These are phyloP conservation scores for Rhodamnia argentea DNA, from an alignment of 345 rosid species.

Conservation along the genomic window DNA sequence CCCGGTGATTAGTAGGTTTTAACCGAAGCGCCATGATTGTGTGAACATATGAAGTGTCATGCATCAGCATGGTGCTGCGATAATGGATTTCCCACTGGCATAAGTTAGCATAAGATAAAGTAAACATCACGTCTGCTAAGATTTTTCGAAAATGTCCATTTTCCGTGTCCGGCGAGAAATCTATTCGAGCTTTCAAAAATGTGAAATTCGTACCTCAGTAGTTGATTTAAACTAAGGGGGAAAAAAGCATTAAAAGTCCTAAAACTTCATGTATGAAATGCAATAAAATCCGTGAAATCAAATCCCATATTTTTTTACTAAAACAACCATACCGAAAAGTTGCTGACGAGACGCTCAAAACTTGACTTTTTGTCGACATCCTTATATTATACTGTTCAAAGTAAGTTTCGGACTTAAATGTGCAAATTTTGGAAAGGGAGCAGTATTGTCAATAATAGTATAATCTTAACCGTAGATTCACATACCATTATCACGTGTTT, in stretches of 20 bases:
- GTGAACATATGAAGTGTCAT: background rate
- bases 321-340: background rate
- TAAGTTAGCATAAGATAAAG: background rate
- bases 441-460: too few relatives aligned
- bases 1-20: background rate
- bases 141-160: background rate
- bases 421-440: too few relatives aligned
- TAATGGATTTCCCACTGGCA: background rate
- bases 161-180: background rate
- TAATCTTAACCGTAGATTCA: too few relatives aligned
- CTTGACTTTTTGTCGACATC: fast-evolving
- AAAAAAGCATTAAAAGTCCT: background rate
- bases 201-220: background rate
- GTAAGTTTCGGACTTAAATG: too few relatives aligned
- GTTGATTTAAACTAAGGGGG: background rate
- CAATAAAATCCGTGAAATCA: background rate
- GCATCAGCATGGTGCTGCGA: background rate
- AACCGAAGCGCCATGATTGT: background rate
- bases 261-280: background rate
- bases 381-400: background rate
- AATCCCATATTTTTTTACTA: background rate
- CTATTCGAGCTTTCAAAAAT: background rate
- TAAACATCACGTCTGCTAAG: background rate
- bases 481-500: too few relatives aligned
- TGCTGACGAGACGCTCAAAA: background rate